Evolutionary conservation across 495 filamentous ascomycete genomes (phyloP).

Genomic region (Chaetomium tenue): DNA sequence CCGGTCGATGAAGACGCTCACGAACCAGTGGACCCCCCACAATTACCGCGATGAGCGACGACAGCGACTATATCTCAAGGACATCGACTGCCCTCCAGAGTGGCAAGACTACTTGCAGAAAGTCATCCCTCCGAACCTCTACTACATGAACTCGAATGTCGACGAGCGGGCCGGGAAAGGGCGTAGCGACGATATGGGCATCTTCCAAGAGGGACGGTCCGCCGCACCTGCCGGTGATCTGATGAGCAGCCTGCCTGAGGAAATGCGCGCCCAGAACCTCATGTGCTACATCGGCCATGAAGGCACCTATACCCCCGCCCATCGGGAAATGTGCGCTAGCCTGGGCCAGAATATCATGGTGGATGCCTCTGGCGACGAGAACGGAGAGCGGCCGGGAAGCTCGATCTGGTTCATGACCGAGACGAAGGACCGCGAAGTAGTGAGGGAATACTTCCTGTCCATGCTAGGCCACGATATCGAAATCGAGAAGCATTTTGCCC

Average conservation of each 20-base stretch:
- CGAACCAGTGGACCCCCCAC: conserved; percentile 65
- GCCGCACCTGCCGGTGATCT: conserved; percentile 68
- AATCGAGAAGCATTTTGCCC: conserved; percentile 92
- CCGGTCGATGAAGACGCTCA: conserved; percentile 71
- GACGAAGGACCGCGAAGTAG: conserved; percentile 77
- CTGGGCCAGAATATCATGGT: conserved; percentile 98
- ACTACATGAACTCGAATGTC: conserved; percentile 81
- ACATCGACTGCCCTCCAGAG: conserved; percentile 84
- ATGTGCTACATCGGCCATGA: conserved; percentile 99
- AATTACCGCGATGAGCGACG: conserved; percentile 68
- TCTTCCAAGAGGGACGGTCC: conserved; percentile 47
- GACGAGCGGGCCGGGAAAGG: conserved; percentile 47
- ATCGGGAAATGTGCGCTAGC: conserved; percentile 96
- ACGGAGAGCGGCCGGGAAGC: conserved; percentile 73
- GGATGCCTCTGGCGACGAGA: conserved; percentile 70
- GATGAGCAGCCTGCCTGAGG: conserved; percentile 84
- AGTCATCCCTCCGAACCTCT: conserved; percentile 72
- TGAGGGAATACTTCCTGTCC: conserved; percentile 89
- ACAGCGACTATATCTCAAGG: conserved; percentile 90
- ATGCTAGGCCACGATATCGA: conserved; percentile 93
- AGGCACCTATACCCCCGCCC: conserved; percentile 93
- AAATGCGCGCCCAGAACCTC: conserved; percentile 89
- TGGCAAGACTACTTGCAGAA: conserved; percentile 79
- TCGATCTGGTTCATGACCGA: conserved; percentile 99
- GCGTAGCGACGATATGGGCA: conserved; percentile 43